Conservation (phyloP, 2,329 filamentous ascomycete species). For the Penicillium frequentans region DNA sequence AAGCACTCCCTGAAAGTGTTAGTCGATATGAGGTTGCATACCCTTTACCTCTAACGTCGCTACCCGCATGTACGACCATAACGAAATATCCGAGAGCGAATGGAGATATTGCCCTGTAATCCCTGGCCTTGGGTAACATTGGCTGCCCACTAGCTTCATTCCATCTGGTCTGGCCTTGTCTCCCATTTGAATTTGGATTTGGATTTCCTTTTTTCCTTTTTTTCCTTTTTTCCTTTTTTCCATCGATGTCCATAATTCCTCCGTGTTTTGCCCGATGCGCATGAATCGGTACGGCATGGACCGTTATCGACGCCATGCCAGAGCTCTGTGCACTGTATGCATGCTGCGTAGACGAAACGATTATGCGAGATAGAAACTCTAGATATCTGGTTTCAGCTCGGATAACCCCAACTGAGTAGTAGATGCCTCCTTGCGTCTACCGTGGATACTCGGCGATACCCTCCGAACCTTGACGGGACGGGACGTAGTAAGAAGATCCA, state of each 20-base stretch:
- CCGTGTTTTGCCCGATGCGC: conserved; percentile 15
- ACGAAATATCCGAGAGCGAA: conserved; percentile 21
- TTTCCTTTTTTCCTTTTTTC: background rate
- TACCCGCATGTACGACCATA: conserved; percentile 16
- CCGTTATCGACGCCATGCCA: conserved; percentile 16
- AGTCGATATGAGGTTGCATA: conserved; percentile 16
- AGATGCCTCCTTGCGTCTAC: conserved; percentile 31
- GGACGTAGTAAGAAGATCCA: conserved; percentile 27
- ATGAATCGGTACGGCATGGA: conserved; percentile 2
- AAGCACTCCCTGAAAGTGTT: conserved; percentile 8
- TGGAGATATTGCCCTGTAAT: conserved; percentile 3
- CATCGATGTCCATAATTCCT: conserved; percentile 1
- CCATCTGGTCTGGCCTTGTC: background rate
- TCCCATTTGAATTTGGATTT: background rate
- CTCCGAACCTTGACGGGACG: conserved; percentile 42
- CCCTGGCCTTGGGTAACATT: conserved; percentile 21
- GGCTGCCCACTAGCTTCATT: conserved; percentile 1
- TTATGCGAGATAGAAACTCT: background rate
- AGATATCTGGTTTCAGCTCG: background rate
- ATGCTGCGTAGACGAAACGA: background rate
- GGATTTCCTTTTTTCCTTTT: background rate
- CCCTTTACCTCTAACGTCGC: conserved; percentile 3
- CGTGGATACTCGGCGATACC: conserved; percentile 31
- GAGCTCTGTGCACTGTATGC: conserved; percentile 8
- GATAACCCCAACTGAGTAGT: background rate